These are phyloP conservation scores for Sugiyamaella boreocaroliniensis DNA, from an alignment of 805 yeast genomes.

Conservation along the genomic window DNA sequence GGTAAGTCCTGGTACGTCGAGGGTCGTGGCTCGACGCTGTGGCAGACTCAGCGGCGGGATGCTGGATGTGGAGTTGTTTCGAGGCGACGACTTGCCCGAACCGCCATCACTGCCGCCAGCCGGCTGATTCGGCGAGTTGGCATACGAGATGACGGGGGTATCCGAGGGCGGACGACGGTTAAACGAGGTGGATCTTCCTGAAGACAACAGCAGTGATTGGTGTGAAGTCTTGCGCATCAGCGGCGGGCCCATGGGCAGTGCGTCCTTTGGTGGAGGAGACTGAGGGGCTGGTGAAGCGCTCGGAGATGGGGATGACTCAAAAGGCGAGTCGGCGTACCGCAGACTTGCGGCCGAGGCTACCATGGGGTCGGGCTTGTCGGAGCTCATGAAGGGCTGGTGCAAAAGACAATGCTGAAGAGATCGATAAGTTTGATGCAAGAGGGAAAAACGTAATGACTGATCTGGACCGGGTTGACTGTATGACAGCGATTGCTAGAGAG, in stretches of 20 bases:
- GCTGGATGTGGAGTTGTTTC: slow-evolving; percentile 6
- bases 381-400: neutral
- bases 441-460: no score
- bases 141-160: slow-evolving; percentile 19
- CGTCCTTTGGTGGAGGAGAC: neutral
- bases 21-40: slow-evolving; percentile 61
- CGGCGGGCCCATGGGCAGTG: neutral
- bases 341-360: neutral
- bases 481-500: no score
- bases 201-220: neutral
- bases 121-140: slow-evolving; percentile 18
- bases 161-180: slow-evolving; percentile 21
- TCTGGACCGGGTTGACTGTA: no score
- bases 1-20: slow-evolving; percentile 90
- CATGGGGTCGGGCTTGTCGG: neutral
- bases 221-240: neutral
- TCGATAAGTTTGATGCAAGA: no score
- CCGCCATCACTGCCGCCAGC: neutral
- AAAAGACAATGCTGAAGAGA: no score
- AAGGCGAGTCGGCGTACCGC: neutral
- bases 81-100: slow-evolving; percentile 10
- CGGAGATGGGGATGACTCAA: neutral
- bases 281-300: neutral
- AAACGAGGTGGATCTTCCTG: slow-evolving; percentile 9
- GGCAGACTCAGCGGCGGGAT: slow-evolving; percentile 20